These are phyloP conservation scores for Salix viminalis DNA, from an alignment of 345 rosid genomes.

Conservation along the genomic window DNA sequence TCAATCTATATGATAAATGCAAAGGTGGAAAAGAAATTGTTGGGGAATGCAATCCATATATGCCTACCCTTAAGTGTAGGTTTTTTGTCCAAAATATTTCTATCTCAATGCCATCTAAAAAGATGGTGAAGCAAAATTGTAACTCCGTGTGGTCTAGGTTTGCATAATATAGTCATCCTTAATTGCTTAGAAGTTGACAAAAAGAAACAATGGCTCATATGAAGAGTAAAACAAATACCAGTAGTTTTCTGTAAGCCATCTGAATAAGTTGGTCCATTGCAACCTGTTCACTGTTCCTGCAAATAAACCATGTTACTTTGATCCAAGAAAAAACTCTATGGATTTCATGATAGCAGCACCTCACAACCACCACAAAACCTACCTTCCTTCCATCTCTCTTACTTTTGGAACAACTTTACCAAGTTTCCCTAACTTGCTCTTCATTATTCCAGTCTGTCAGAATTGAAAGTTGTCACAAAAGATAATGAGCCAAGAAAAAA, in stretches of 20 bases:
- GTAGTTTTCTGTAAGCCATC: constrained; percentile 70
- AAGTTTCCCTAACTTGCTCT: constrained; percentile 55
- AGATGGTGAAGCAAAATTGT: constrained; percentile 1
- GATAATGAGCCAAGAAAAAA: background rate
- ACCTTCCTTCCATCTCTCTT: constrained; percentile 63
- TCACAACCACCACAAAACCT: constrained; percentile 16
- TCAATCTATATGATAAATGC: background rate
- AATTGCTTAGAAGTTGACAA: background rate
- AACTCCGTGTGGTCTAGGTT: background rate
- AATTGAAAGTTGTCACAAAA: constrained; percentile 18
- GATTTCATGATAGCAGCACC: constrained; percentile 7
- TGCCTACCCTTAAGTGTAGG: background rate
- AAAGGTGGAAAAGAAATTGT: background rate
- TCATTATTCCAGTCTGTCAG: constrained; percentile 57
- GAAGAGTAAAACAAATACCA: constrained; percentile 48
- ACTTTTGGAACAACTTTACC: constrained; percentile 47
- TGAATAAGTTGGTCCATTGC: constrained; percentile 89
- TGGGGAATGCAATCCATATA: background rate
- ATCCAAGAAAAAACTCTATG: constrained; percentile 9
- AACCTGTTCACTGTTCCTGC: constrained; percentile 67
- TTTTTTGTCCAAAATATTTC: background rate
- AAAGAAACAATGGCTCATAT: background rate
- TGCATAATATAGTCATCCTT: background rate
- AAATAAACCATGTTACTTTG: constrained; percentile 21
- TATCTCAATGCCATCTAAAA: background rate